phyloP scores from a whole-genome alignment of 208 protist genomes.

The Angomonas desouzai region DNA sequence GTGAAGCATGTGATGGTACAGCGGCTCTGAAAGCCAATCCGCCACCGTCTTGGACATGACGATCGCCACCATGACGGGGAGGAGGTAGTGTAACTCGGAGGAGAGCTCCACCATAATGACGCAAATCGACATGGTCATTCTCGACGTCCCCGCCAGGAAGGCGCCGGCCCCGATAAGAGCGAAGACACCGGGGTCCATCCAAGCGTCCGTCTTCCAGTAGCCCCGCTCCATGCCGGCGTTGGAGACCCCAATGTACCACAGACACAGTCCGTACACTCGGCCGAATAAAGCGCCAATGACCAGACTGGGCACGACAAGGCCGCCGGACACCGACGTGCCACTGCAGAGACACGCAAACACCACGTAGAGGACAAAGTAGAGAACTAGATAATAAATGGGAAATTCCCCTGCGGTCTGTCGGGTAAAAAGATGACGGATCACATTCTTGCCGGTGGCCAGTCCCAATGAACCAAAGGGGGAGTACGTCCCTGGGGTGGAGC shows the following conservation, averaged over 20 bases:
- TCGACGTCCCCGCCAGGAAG: slow-evolving; percentile 89
- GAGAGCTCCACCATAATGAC: slow-evolving; percentile 95
- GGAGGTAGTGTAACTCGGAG: slow-evolving; percentile 89
- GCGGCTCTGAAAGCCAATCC: slow-evolving; percentile 81
- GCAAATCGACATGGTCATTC: slow-evolving; percentile 92
- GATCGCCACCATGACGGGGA: slow-evolving; percentile 93
- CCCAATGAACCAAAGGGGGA: slow-evolving; percentile 77
- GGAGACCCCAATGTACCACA: slow-evolving; percentile 49
- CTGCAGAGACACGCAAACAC: slow-evolving; percentile 62
- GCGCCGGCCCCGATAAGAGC: slow-evolving; percentile 91
- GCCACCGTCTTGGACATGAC: slow-evolving; percentile 90
- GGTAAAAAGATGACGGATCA: slow-evolving; percentile 85
- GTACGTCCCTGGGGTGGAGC: slow-evolving; percentile 45
- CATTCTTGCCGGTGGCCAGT: slow-evolving; percentile 82
- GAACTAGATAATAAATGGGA: slow-evolving; percentile 41
- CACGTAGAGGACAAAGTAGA: slow-evolving; percentile 85
- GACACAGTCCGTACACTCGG: slow-evolving; percentile 67
- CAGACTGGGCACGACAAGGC: slow-evolving; percentile 88
- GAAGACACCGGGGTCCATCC: slow-evolving; percentile 90
- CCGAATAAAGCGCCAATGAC: slow-evolving; percentile 88
- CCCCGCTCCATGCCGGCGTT: slow-evolving; percentile 28
- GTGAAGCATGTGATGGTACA: slow-evolving; percentile 91
- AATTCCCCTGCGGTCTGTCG: slow-evolving; percentile 82
- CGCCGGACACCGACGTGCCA: slow-evolving; percentile 81
- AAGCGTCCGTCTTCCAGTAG: slow-evolving; percentile 54